Evolutionary conservation across 331 rosid genomes (phyloP).

Genomic region (Telfairia occidentalis): DNA sequence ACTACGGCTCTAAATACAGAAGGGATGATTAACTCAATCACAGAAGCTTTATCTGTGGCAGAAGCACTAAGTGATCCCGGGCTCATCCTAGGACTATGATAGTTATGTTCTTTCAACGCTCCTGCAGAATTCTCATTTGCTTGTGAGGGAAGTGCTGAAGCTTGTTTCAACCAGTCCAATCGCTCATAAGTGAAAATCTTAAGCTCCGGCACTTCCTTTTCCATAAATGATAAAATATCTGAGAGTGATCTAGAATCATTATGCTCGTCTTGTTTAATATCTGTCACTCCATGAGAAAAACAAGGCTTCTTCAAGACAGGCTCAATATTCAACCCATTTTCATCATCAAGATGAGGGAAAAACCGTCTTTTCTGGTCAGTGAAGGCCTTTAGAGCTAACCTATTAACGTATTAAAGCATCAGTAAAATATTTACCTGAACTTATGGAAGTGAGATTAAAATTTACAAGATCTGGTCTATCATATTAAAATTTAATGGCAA

Average conservation of each 20-base stretch:
- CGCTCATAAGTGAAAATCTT: slow-evolving; percentile 55
- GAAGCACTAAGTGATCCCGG: slow-evolving; percentile 34
- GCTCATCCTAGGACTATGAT: slow-evolving; percentile 52
- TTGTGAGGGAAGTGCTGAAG: slow-evolving; percentile 48
- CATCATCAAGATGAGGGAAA: slow-evolving; percentile 78
- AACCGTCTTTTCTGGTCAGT: slow-evolving; percentile 80
- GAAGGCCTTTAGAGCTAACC: slow-evolving; percentile 94
- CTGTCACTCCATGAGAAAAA: slow-evolving; percentile 29
- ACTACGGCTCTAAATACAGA: slow-evolving; percentile 66
- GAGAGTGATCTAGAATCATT: slow-evolving; percentile 33
- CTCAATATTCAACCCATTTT: slow-evolving; percentile 28
- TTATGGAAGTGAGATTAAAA: background rate
- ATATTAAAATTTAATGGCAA: background rate
- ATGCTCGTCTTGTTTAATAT: slow-evolving; percentile 46
- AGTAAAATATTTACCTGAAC: background rate
- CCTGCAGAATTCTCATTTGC: slow-evolving; percentile 38
- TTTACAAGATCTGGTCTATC: background rate
- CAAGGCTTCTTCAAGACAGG: slow-evolving; percentile 45
- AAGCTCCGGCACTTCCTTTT: slow-evolving; percentile 58
- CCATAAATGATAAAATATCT: slow-evolving; percentile 43
- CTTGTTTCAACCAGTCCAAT: slow-evolving; percentile 84
- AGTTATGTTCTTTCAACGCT: slow-evolving; percentile 34
- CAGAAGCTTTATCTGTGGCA: slow-evolving; percentile 52
- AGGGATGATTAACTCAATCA: slow-evolving; percentile 57
- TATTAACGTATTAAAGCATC: slow-evolving; percentile 25